Evolutionary conservation across 2,329 filamentous ascomycete genomes (phyloP), one percentile per base, ranked within the genome.

Genomic region (Arthrobotrys iridis): DNA sequence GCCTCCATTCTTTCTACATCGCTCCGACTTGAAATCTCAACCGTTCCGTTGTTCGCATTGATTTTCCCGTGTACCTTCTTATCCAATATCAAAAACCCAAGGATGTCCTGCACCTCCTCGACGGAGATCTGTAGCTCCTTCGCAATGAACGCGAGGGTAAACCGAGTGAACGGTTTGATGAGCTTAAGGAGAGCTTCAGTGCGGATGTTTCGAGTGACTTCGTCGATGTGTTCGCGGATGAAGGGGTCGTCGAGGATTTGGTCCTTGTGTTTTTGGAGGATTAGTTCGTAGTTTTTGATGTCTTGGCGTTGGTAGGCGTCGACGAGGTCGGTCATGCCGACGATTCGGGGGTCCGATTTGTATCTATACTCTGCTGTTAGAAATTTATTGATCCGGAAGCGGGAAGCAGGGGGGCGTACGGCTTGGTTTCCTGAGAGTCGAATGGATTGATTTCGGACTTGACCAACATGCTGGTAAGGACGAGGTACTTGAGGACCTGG

Each of bases 381-480:
- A 20, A n/a, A 15, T 66, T 59, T 60, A 46, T 45, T 40, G 8
- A 2, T 37, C 10, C 10, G 22, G n/a, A 4, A 5, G n/a, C 24
- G 6, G 2, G 22, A 15, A 55, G 28, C 2, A 22, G 13, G 13
- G 28, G 40, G n/a, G 46, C 55, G 58, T 76, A 79, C 0, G 95
- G 95, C 84, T 98, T 98, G 15, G 94, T 98, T 84, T 99, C 95
- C 82, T 98, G 95, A 6, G 93, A 97, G 83, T 98, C 94, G 82
- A 99, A 98, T 0, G 95, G 95, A 82, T 98, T 98, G 87, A 99
- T 99, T 82, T 96, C 89, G 41, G 94, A 97, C 81, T 94, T 93
- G 92, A 97, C 97, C 71, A 99, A 86, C 95, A 99, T 98, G 43
- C 94, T 98, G 24, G 94, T 94, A 73, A 99, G 87, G 28, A 99